Base-by-base conservation (phyloP, 257 asterid genomes). In the Avicennia marina region DNA sequence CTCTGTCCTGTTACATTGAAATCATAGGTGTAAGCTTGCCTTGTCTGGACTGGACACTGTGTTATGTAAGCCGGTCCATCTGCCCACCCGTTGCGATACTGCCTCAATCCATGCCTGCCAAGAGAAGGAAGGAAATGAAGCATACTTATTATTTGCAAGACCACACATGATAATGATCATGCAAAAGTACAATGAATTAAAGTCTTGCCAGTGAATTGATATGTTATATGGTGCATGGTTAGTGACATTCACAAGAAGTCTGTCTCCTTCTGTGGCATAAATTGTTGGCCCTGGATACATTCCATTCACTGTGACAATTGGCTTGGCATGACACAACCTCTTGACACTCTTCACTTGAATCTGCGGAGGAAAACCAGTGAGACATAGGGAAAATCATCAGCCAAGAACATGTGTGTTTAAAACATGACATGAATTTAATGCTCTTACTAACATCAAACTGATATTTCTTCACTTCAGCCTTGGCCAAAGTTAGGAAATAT, bases 51-150 rank as follows among this genome's bases (percentile, higher is more conserved):
- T 15, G 86, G 84, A 19, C 86, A 81, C 50, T 81, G 86, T 1
- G 89, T 78, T 11, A 77, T 52, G 29, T 78, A 84, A 1, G 82
- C 94, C 0, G 94, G 89, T 11, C 86, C 89, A n/a, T 84, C 89
- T 1, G 86, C 80, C 94, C 86, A 84, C 4, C 82, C 84, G 16
- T 74, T 81, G 50, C 77, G 68, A 48, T 64, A 66, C 6, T 78
- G 89, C 68, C 66, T 71, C 16, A 81, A 36, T 3, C 89, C 89
- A 16, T 84, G 94, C 83, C 89, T 80, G 48, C 60, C 36, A 9
- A 44, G 13, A 27, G 2, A 17, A 18, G 6, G 9, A 15, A 43
- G n/a, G 20, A 6, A 17, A 29, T 2, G 3, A 15, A 43, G 22
- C 4, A 44, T 17, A 19, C n/a, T n/a, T n/a, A n/a, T n/a, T n/a